Evolutionary conservation across 2,329 filamentous ascomycete genomes (phyloP), one percentile per base, ranked within the genome.

Genomic region (Arthrobotrys iridis): DNA sequence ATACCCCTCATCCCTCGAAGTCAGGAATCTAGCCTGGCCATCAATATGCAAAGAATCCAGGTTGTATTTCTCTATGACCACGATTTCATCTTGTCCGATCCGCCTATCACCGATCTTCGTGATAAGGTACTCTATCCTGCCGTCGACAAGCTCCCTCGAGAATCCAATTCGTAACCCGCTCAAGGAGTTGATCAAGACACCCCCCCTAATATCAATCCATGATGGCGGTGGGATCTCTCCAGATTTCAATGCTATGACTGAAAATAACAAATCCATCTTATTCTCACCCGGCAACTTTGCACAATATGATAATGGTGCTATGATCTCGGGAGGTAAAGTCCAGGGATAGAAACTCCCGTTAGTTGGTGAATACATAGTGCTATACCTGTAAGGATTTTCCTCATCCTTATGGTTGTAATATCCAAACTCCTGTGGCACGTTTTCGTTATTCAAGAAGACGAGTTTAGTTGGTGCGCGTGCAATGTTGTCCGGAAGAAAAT

Each of bases 261-360:
- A 88, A 79, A 91, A 91, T 0, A 88, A 87, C 2, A 91, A 85
- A 63, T 90, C 89, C 62, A 95, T 89, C 1, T 92, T 91, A 7
- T 90, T 85, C 15, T 90, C 90, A 67, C 89, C 85, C 3, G 88
- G 86, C 77, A 96, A 89, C 10, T 87, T 88, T 3, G 90, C 86
- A 78, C 92, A 96, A n/a, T 86, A 90, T 0, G 91, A 94, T 79
- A 96, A 88, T 7, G 84, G 82, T 0, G 93, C 93, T 1, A 97
- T 86, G 78, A 96, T 85, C 24, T 88, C 86, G 0, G 85, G 84
- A 0, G 95, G 94, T 0, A 99, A 84, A 0, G 95, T 98, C 94
- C 94, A 98, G 0, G 95, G 95, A 80, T 93, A 98, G 79, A 92
- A 90, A 0, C 91, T 94, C 81, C 93, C 90, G 79, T 96, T 96